Evolutionary conservation across 1,284 basidiomycete species (phyloP).

Genomic region (Peniophora sp.): DNA sequence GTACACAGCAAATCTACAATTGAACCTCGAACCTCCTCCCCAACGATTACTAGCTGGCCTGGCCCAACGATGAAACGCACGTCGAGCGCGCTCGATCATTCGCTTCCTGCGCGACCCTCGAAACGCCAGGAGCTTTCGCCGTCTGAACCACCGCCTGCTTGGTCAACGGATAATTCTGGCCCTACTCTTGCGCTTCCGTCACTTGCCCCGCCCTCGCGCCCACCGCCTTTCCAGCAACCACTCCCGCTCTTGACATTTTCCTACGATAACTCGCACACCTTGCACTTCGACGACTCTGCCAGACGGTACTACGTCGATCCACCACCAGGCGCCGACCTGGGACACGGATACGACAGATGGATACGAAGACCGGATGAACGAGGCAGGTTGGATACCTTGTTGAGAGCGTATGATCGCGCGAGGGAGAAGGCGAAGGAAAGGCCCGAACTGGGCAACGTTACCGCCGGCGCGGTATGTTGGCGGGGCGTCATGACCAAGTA

Average conservation of each 20-base stretch:
- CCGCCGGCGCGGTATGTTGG: constrained; percentile 71
- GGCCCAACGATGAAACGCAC: neutral
- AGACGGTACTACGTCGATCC: constrained; percentile 64
- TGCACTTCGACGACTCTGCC: constrained; percentile 59
- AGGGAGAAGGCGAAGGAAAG: constrained; percentile 24
- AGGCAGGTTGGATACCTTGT: constrained; percentile 56
- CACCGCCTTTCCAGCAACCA: constrained; percentile 35
- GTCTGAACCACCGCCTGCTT: neutral
- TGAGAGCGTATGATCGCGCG: constrained; percentile 42
- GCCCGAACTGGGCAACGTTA: constrained; percentile 20
- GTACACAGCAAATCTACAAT: too few species aligned
- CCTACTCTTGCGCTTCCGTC: too few species aligned
- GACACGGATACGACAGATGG: constrained; percentile 65
- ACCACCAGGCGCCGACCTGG: constrained; percentile 50
- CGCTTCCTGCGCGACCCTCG: too few species aligned
- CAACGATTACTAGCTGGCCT: too few species aligned
- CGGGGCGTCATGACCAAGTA: constrained; percentile 90
- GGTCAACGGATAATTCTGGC: too few species aligned
- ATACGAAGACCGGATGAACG: constrained; percentile 56
- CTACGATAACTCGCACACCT: constrained; percentile 34
- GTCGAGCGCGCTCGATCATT: too few species aligned
- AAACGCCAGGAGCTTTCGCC: too few species aligned
- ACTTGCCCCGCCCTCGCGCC: constrained; percentile 3
- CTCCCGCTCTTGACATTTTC: constrained; percentile 40
- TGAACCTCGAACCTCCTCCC: too few species aligned